phyloP scores from a whole-genome alignment of 2,329 filamentous ascomycete genomes.

The Ophiocordyceps polyrhachis-furcata region DNA sequence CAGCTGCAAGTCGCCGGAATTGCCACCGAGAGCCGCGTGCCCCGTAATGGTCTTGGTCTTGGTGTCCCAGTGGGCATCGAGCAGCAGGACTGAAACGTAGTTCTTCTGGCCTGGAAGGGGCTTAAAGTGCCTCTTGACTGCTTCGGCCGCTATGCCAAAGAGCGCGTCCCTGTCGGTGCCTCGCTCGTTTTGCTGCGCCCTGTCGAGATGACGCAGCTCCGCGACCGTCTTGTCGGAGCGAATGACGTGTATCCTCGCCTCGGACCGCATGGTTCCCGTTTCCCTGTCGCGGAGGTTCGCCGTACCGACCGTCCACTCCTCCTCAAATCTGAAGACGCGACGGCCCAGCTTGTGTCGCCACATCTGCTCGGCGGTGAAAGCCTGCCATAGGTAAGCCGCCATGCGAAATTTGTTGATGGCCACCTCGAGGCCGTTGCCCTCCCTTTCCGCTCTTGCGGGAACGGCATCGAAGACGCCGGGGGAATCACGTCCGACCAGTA shows the following conservation, averaged over 20 bases:
- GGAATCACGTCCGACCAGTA: conserved; percentile 77
- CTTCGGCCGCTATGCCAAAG: conserved; percentile 58
- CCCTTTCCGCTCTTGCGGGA: conserved; percentile 54
- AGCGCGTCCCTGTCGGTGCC: conserved; percentile 55
- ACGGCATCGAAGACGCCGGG: conserved; percentile 68
- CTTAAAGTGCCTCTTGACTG: conserved; percentile 61
- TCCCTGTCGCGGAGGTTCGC: conserved; percentile 57
- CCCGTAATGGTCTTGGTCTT: conserved; percentile 49
- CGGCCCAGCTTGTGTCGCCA: conserved; percentile 71
- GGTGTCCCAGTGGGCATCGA: conserved; percentile 81
- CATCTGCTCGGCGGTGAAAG: conserved; percentile 95
- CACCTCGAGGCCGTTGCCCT: conserved; percentile 64
- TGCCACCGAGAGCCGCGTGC: conserved; percentile 69
- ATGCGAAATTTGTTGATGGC: conserved; percentile 85
- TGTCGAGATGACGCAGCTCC: conserved; percentile 61
- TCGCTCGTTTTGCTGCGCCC: conserved; percentile 57
- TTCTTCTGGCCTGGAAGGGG: conserved; percentile 60
- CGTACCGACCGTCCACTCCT: conserved; percentile 80
- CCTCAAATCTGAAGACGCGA: conserved; percentile 76
- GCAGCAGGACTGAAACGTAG: conserved; percentile 70
- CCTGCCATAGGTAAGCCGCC: conserved; percentile 92
- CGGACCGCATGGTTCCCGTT: conserved; percentile 60
- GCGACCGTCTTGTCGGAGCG: conserved; percentile 66
- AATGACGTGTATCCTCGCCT: conserved; percentile 79
- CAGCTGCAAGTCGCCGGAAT: conserved; percentile 54